Evolutionary conservation across 331 rosid genomes (phyloP), one percentile per base, ranked within the genome.

Genomic region (Acacia concinna): DNA sequence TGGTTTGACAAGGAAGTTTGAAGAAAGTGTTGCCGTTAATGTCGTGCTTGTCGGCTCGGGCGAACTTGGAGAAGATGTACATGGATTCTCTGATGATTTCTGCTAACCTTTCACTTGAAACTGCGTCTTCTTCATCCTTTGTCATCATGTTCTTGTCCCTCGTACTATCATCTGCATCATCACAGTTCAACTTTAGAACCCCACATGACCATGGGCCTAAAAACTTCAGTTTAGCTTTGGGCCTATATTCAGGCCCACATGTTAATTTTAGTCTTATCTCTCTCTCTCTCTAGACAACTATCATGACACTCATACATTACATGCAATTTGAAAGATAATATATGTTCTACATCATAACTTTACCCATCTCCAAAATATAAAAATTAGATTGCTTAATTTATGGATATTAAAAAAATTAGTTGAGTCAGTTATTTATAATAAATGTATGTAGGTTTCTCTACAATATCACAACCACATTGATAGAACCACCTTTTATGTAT

Each of bases 41-140:
- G 5, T 77, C 79, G 51, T 90, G 87, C 77, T 84, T 88, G 77
- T 88, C 92, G 2, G 90, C 82, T 25, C 88, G 74, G 17, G 87
- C 69, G 81, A 93, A 91, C 10, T 81, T 83, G 85, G 87, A 81
- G 31, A 89, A 89, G 40, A 89, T 79, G 23, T 65, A 57, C 94
- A 89, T 82, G 1, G 97, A 86, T 80, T 91, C 88, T 71, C 83
- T 81, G 6, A 93, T 78, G 68, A 87, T 85, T 40, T 79, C 76
- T 38, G 25, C 87, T 60, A 90, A 46, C 44, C 31, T 75, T 21
- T 68, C 74, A 27, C 87, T 73, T 54, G 71, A 54, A 31, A 88
- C 75, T 30, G 80, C 59, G 54, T 85, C 57, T 49, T 83, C 90
- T 35, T 83, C 87, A 31, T 83, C 86, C 64, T 54, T 80, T 51